These are phyloP conservation scores for Elongisporangium undulatum DNA, from an alignment of 352 stramenopile species.

Conservation along the genomic window DNA sequence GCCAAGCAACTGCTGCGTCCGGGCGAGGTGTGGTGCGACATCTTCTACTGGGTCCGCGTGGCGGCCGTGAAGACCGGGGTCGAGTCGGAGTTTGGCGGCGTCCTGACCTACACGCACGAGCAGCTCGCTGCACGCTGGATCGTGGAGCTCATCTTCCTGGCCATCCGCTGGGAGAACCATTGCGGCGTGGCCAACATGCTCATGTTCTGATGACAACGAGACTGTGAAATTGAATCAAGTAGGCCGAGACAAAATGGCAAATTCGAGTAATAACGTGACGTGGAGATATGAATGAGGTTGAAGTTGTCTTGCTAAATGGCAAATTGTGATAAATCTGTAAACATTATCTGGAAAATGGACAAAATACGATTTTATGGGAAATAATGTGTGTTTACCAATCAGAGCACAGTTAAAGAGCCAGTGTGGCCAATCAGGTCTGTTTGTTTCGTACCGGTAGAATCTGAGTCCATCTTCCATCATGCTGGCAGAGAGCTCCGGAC, in stretches of 20 bases:
- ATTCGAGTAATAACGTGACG: not conserved
- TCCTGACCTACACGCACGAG: constrained; percentile 14
- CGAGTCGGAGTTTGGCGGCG: constrained; percentile 17
- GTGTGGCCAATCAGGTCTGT: not conserved
- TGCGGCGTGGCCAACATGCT: not conserved
- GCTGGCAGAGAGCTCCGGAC: too few species aligned
- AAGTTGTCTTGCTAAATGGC: too few species aligned
- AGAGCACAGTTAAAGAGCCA: too few species aligned
- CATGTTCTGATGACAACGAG: not conserved
- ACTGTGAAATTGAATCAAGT: not conserved
- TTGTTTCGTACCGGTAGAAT: not conserved
- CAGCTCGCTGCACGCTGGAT: constrained; percentile 13
- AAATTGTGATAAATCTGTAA: too few species aligned
- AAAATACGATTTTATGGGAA: not conserved
- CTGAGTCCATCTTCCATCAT: not conserved
- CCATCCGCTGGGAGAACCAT: constrained; percentile 21
- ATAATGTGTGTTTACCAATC: not conserved
- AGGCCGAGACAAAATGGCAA: not conserved
- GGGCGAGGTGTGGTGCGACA: constrained; percentile 25
- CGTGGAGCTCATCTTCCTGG: constrained; percentile 25
- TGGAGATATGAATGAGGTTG: not conserved
- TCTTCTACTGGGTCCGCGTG: constrained; percentile 34
- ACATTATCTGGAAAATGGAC: too few species aligned
- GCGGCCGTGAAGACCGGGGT: constrained; percentile 1
- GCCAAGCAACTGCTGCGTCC: constrained; percentile 9